These are phyloP conservation scores for Akebia trifoliata DNA, from an alignment of 164 flowering plant species.

Conservation along the genomic window DNA sequence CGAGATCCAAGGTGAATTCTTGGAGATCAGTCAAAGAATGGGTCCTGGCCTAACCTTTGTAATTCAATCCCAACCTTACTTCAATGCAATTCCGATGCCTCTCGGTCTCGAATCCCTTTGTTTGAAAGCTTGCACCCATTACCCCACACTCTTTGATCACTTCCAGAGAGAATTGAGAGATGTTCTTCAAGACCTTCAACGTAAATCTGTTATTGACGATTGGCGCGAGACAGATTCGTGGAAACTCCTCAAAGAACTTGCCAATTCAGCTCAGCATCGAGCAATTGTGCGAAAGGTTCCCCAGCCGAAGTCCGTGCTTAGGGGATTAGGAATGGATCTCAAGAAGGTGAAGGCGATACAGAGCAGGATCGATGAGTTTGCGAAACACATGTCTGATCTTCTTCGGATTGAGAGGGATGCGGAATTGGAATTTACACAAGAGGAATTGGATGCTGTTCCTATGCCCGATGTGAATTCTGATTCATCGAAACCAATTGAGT, in stretches of 20 bases:
- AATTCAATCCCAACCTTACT: slow-evolving; percentile 77
- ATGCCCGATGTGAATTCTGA: slow-evolving; percentile 49
- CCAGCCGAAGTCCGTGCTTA: slow-evolving; percentile 37
- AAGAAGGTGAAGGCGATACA: slow-evolving; percentile 69
- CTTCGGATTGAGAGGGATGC: slow-evolving; percentile 86
- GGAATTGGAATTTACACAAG: slow-evolving; percentile 86
- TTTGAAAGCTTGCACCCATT: slow-evolving; percentile 78
- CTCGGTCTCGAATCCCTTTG: slow-evolving; percentile 70
- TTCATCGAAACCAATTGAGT: slow-evolving; percentile 67
- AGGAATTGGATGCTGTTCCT: slow-evolving; percentile 82
- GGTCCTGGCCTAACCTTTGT: slow-evolving; percentile 76
- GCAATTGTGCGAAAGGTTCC: slow-evolving; percentile 55
- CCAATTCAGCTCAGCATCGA: slow-evolving; percentile 76
- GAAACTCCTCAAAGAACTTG: slow-evolving; percentile 79
- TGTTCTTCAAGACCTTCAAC: slow-evolving; percentile 52
- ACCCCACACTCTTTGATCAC: slow-evolving; percentile 83
- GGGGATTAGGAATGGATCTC: slow-evolving; percentile 65
- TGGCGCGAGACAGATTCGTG: slow-evolving; percentile 74
- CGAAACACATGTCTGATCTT: slow-evolving; percentile 60
- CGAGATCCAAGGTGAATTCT: slow-evolving; percentile 65
- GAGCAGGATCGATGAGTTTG: slow-evolving; percentile 64
- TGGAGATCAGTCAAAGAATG: slow-evolving; percentile 56
- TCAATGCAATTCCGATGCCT: slow-evolving; percentile 84
- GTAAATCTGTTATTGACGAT: slow-evolving; percentile 28
- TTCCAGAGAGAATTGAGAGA: slow-evolving; percentile 85